These are phyloP conservation scores for Centella asiatica DNA, from an alignment of 129 eudicot genomes.

Conservation along the genomic window DNA sequence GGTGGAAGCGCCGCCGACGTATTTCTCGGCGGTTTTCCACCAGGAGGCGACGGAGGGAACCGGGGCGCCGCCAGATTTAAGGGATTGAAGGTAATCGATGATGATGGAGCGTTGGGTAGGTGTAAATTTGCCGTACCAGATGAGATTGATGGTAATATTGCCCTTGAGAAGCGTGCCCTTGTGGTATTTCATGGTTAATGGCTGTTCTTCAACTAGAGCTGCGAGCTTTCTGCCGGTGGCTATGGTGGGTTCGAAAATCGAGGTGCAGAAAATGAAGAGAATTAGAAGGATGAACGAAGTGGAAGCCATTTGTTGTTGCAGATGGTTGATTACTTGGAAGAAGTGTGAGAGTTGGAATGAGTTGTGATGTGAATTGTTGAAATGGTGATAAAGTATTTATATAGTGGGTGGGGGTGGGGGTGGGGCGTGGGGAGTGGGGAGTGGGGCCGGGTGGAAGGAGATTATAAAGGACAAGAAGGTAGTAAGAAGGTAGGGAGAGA, in stretches of 20 bases:
- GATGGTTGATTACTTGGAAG: not conserved
- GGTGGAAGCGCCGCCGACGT: slow-evolving; percentile 42
- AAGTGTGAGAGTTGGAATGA: not conserved
- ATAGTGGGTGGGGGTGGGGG: slow-evolving; percentile 7
- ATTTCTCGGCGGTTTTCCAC: slow-evolving; percentile 69
- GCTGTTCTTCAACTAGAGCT: slow-evolving; percentile 43
- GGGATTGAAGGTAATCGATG: slow-evolving; percentile 50
- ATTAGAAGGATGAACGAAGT: slow-evolving; percentile 21
- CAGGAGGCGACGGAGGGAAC: slow-evolving; percentile 43
- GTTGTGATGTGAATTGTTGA: not conserved
- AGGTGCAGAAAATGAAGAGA: slow-evolving; percentile 13
- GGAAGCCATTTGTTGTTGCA: slow-evolving; percentile 16
- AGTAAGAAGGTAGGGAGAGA: no score
- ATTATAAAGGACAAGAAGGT: no score
- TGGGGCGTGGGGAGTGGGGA: not conserved
- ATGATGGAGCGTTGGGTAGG: slow-evolving; percentile 51
- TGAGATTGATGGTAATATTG: slow-evolving; percentile 48
- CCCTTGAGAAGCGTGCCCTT: slow-evolving; percentile 60
- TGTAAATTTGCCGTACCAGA: slow-evolving; percentile 81
- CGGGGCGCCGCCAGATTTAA: slow-evolving; percentile 23
- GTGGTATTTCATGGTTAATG: slow-evolving; percentile 54
- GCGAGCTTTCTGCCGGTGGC: slow-evolving; percentile 15
- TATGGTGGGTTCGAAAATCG: slow-evolving; percentile 9
- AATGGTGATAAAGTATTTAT: slow-evolving; percentile 6
- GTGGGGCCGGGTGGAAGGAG: slow-evolving; percentile 1